Evolutionary conservation across 2,329 filamentous ascomycete genomes (phyloP).

Genomic region (Pestalotiopsis sp.): DNA sequence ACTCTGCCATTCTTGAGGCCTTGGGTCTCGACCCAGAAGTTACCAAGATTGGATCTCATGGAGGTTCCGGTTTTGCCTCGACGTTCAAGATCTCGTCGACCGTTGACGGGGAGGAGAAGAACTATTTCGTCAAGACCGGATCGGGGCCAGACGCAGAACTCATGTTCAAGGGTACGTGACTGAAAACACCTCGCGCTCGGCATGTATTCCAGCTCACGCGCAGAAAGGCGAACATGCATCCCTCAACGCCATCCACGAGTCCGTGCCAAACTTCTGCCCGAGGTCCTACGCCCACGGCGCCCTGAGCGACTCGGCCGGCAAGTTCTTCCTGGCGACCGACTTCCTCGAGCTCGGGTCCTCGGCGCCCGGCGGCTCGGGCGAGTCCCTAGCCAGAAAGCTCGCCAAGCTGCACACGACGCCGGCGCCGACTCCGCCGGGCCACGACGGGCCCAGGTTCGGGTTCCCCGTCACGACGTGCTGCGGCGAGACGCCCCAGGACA

Average conservation of each 20-base stretch:
- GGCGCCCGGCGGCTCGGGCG: slow-evolving; percentile 45
- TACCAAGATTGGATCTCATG: slow-evolving; percentile 61
- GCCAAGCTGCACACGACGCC: slow-evolving; percentile 78
- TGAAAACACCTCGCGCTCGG: too few species aligned
- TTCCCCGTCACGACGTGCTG: slow-evolving; percentile 87
- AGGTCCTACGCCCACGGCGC: slow-evolving; percentile 73
- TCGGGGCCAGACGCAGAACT: slow-evolving; percentile 57
- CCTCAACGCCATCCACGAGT: slow-evolving; percentile 76
- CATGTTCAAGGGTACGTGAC: too few species aligned
- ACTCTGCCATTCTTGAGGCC: slow-evolving; percentile 63
- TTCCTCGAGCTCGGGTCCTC: slow-evolving; percentile 69
- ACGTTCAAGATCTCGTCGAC: slow-evolving; percentile 60
- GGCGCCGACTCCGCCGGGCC: slow-evolving; percentile 65
- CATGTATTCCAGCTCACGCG: too few species aligned
- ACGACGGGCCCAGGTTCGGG: slow-evolving; percentile 69
- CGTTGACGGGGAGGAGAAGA: slow-evolving; percentile 49
- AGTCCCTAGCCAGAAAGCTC: slow-evolving; percentile 73
- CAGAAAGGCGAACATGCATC: slow-evolving; percentile 74
- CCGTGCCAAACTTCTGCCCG: slow-evolving; percentile 77
- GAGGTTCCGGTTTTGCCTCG: slow-evolving; percentile 69
- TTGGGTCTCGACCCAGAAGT: slow-evolving; percentile 58
- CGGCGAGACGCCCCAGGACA: slow-evolving; percentile 81
- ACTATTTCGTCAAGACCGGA: slow-evolving; percentile 76
- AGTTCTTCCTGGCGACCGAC: slow-evolving; percentile 70
- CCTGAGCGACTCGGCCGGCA: slow-evolving; percentile 52